Evolutionary conservation across 2,329 filamentous ascomycete species (phyloP).

Genomic region (Madurella fahalii): DNA sequence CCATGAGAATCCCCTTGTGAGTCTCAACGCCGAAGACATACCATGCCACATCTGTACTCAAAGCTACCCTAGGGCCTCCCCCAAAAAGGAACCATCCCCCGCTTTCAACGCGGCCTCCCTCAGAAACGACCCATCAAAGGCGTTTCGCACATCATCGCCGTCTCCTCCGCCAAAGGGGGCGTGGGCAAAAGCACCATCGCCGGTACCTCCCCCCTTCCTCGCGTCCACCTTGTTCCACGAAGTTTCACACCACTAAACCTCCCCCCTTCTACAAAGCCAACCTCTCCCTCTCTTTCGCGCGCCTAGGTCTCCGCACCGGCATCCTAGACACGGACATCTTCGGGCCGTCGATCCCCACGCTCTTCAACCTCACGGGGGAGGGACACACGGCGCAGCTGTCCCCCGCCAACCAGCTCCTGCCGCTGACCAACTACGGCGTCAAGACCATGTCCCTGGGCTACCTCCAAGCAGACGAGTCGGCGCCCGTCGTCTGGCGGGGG

Average conservation of each 20-base stretch:
- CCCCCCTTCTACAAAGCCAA: constrained; percentile 66
- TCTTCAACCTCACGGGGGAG: constrained; percentile 72
- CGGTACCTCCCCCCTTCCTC: constrained; percentile 44
- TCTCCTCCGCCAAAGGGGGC: constrained; percentile 96
- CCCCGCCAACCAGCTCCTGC: constrained; percentile 70
- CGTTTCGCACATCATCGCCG: constrained; percentile 89
- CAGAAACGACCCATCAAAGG: constrained; percentile 75
- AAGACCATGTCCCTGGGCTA: constrained; percentile 99
- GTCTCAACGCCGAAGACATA: constrained; percentile 16
- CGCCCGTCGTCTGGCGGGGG: constrained; percentile 90
- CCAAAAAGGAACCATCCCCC: constrained; percentile 67
- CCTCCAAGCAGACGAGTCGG: constrained; percentile 68
- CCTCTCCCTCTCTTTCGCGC: constrained; percentile 79
- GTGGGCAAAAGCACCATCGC: constrained; percentile 95
- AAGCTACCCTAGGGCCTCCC: constrained; percentile 67
- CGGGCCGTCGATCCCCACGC: constrained; percentile 86
- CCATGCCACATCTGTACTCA: not conserved
- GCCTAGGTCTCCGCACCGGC: constrained; percentile 74
- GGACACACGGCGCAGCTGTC: constrained; percentile 74
- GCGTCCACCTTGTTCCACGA: not conserved
- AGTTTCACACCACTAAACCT: not conserved
- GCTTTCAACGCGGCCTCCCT: constrained; percentile 76
- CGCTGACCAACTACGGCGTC: constrained; percentile 88
- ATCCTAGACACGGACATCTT: constrained; percentile 97
- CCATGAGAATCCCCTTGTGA: constrained; percentile 87